Conservation (phyloP, 192 early-diverging fungal genomes). For the Piromyces finnis region DNA sequence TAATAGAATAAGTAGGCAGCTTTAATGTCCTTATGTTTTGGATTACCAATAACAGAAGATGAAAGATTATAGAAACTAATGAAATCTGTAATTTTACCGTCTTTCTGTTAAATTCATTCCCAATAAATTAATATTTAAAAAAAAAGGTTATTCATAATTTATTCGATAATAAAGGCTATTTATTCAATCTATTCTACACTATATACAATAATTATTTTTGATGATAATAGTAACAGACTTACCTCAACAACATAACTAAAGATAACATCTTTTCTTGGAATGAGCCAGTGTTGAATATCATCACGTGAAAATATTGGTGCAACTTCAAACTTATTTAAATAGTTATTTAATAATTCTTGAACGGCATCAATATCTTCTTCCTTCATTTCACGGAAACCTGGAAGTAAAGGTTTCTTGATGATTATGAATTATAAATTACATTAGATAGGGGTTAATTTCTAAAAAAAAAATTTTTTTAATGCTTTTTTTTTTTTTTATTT, state of each 20-base stretch:
- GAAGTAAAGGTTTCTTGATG: slow-evolving; percentile 19
- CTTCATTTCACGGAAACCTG: slow-evolving; percentile 66
- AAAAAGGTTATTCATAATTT: too few species aligned
- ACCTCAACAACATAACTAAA: slow-evolving; percentile 90
- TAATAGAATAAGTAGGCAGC: slow-evolving; percentile 97
- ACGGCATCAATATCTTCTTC: slow-evolving; percentile 58
- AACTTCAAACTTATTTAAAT: slow-evolving; percentile 37
- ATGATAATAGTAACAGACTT: too few species aligned
- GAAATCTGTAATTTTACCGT: slow-evolving; percentile 63
- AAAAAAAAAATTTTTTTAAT: slow-evolving; percentile 1
- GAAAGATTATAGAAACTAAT: slow-evolving; percentile 89
- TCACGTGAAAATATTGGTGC: slow-evolving; percentile 61
- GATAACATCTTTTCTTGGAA: slow-evolving; percentile 67
- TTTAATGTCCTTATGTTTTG: slow-evolving; percentile 50
- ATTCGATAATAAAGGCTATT: too few species aligned
- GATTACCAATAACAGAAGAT: slow-evolving; percentile 69
- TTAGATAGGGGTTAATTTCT: too few species aligned
- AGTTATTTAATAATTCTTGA: slow-evolving; percentile 53
- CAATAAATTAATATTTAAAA: too few species aligned
- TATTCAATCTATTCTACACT: too few species aligned
- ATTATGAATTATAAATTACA: too few species aligned
- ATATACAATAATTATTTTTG: neutral
- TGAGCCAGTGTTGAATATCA: slow-evolving; percentile 80
- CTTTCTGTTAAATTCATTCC: slow-evolving; percentile 16
- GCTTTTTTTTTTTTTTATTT: too few species aligned